Evolutionary conservation across 1,139 yeast genomes (phyloP).

Genomic region (Ogataea hybrid): DNA sequence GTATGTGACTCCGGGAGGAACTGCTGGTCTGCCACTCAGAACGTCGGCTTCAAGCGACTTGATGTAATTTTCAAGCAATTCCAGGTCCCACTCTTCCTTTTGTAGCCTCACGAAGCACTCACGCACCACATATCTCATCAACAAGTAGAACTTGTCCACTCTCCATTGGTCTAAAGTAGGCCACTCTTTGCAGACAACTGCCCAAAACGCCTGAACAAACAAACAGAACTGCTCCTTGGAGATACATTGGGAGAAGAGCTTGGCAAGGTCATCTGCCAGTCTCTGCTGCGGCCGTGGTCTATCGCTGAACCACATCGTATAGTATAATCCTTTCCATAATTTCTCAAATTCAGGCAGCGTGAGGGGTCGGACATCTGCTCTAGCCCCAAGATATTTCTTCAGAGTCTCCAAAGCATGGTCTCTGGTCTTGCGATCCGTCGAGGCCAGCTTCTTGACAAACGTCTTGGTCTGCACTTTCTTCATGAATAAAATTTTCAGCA

Average conservation of each 20-base stretch:
- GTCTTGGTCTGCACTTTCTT: constrained; percentile 34
- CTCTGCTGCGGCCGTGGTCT: constrained; percentile 89
- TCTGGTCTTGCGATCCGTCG: constrained; percentile 73
- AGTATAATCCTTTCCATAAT: constrained; percentile 92
- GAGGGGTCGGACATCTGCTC: constrained; percentile 22
- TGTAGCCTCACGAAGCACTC: constrained; percentile 60
- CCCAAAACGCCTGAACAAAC: constrained; percentile 81
- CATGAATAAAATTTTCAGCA: constrained; percentile 12
- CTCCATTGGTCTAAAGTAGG: constrained; percentile 78
- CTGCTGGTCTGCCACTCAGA: constrained; percentile 55
- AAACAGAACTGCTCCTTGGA: constrained; percentile 40
- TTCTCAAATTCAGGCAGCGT: constrained; percentile 60
- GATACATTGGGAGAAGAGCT: constrained; percentile 47
- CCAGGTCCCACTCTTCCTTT: constrained; percentile 54
- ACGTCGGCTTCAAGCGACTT: constrained; percentile 37
- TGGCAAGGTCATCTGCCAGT: constrained; percentile 72
- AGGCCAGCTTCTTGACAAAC: constrained; percentile 80
- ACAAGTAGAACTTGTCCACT: constrained; percentile 79
- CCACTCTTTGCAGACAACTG: constrained; percentile 81
- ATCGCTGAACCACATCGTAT: constrained; percentile 95
- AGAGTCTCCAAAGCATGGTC: constrained; percentile 74
- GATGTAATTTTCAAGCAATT: constrained; percentile 46
- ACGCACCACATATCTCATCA: constrained; percentile 73
- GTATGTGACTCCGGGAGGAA: constrained; percentile 77
- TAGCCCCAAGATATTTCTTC: constrained; percentile 50